Percentiles rank a stretch among this genome's conserved stretches.
Evolutionary conservation across 192 early-diverging fungal species (phyloP).

Genomic region (Spinellus fusiger): DNA sequence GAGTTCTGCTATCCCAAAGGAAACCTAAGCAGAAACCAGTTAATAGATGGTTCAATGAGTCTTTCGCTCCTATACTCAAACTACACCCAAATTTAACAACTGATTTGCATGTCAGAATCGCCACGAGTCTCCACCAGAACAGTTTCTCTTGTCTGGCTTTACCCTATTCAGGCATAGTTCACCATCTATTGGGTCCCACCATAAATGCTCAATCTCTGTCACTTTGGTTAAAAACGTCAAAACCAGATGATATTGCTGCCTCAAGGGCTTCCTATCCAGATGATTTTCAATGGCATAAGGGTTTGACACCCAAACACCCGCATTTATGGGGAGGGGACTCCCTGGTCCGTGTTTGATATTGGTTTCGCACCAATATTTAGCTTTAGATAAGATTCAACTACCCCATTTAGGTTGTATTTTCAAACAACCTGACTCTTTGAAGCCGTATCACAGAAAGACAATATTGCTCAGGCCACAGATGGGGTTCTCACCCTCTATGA

Average conservation of each 20-base stretch:
- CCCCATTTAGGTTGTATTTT: too few relatives aligned
- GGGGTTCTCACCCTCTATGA: constrained; percentile 75
- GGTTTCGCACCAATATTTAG: constrained; percentile 83
- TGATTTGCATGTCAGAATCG: constrained; percentile 74
- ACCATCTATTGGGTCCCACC: constrained; percentile 79
- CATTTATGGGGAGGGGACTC: constrained; percentile 77
- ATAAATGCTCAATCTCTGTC: constrained; percentile 59
- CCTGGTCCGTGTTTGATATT: constrained; percentile 85
- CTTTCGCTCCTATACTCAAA: constrained; percentile 81
- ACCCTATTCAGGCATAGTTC: constrained; percentile 79
- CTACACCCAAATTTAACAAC: constrained; percentile 76
- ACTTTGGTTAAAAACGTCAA: constrained; percentile 42
- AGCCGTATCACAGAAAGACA: constrained; percentile 50
- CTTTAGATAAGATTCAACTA: constrained; percentile 76
- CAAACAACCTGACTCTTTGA: too few relatives aligned
- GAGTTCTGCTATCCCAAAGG: constrained; percentile 78
- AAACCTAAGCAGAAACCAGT: constrained; percentile 83
- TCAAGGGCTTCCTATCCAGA: constrained; percentile 41
- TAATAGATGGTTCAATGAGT: constrained; percentile 83
- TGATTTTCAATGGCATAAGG: constrained; percentile 52
- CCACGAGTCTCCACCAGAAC: constrained; percentile 73
- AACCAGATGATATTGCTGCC: constrained; percentile 52
- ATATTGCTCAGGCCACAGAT: constrained; percentile 34
- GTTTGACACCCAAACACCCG: constrained; percentile 65
- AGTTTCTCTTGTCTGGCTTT: constrained; percentile 80